Base-by-base conservation (phyloP, 768 basidiomycete species). In the Kwoniella pini region DNA sequence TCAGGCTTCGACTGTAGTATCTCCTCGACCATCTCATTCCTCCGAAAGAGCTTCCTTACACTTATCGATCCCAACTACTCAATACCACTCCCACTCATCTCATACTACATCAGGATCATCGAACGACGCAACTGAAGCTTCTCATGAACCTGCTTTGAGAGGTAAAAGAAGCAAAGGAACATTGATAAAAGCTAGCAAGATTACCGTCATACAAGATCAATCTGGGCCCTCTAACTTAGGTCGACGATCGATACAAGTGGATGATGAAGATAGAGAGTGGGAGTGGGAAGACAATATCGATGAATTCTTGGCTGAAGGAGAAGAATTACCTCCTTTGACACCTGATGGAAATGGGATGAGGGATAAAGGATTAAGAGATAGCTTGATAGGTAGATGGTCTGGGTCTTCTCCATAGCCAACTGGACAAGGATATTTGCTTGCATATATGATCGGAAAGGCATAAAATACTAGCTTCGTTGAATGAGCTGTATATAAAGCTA, bases 131-230 rank as follows among this genome's bases (percentile, higher is more conserved):
- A 59, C 49, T 3, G 22, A 51, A 21, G 57, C 49, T 3, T 43
- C 38, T 1, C 50, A 59, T 42, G 49, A 59, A 28, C 49, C 38
- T 15, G 57, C 27, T 0, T n/a, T 59, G 27, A 43, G 57, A 45
- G 57, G 57, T 13, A 48, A 59, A 24, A 43, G 57, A 42, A 52
- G 49, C 45, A 40, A 53, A 44, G 49, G 49, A 22, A 40, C 26
- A 21, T 42, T 59, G 3, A 17, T 59, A 6, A 39, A 50, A 30
- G 50, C 57, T 6, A 50, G 46, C n/a, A 51, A 33, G n/a, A 42
- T 59, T 33, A 12, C n/a, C 11, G 40, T 13, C 40, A 7, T 42
- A 6, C 11, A 36, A 36, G 33, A 36, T 36, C 7, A 36, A 36
- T 7, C 7, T 36, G 33, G 33, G 15, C 33, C 33, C 7, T 36